Conservation (phyloP, 2,329 filamentous ascomycete species). For the Talaromyces sp. region DNA sequence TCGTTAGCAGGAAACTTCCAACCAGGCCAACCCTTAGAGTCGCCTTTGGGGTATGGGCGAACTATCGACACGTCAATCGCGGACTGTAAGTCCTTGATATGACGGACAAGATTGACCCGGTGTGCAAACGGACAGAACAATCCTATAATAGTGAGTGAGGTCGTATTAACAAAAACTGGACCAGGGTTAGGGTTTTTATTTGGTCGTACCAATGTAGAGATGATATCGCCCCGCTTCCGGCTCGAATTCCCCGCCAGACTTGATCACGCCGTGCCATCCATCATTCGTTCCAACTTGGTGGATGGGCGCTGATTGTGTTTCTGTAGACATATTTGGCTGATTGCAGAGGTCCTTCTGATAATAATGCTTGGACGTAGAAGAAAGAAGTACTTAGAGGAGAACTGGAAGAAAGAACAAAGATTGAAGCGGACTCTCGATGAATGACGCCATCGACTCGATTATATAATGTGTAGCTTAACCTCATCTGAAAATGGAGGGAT, state of each 20-base stretch:
- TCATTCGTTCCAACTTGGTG: conserved; percentile 26
- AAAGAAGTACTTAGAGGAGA: too few species aligned
- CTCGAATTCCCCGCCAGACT: conserved; percentile 46
- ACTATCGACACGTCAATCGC: conserved; percentile 58
- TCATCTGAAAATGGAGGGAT: not conserved
- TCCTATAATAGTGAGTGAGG: conserved; percentile 33
- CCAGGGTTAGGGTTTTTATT: not conserved
- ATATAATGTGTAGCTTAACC: not conserved
- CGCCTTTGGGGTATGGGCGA: conserved; percentile 64
- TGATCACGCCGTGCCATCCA: conserved; percentile 53
- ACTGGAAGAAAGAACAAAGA: too few species aligned
- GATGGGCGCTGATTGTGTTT: conserved; percentile 9
- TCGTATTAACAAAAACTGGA: not conserved
- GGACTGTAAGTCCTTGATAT: conserved; percentile 56
- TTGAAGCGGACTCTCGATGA: too few species aligned
- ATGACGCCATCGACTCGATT: not conserved
- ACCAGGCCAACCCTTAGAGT: conserved; percentile 61
- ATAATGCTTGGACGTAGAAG: not conserved
- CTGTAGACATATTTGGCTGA: not conserved
- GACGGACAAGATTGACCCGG: conserved; percentile 55
- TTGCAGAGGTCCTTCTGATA: not conserved
- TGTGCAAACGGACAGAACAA: conserved; percentile 66
- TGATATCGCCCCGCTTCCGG: conserved; percentile 54
- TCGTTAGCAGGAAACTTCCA: conserved; percentile 57
- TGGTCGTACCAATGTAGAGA: conserved; percentile 48